Conservation (phyloP, 495 filamentous ascomycete species). For the Chaetomium tenue region DNA sequence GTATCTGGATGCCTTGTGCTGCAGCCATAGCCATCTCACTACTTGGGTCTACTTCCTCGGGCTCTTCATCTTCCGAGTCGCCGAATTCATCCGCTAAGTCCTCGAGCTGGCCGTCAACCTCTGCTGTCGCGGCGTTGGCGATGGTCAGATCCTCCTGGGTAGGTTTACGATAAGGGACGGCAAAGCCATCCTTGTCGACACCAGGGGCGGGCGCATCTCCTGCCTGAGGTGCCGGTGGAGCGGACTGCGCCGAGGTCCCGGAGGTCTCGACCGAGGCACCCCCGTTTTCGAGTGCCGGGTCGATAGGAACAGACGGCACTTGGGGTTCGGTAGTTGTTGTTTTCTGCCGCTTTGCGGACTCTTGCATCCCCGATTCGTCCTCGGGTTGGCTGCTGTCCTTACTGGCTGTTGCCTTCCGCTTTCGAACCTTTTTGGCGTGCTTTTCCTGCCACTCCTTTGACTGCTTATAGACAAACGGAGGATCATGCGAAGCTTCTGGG, state of each 20-base stretch:
- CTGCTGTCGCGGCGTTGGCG: neutral
- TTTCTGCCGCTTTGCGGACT: constrained; percentile 24
- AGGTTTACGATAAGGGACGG: constrained; percentile 27
- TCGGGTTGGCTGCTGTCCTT: constrained; percentile 35
- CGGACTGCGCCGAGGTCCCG: constrained; percentile 2
- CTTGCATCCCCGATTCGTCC: constrained; percentile 24
- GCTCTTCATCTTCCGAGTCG: constrained; percentile 38
- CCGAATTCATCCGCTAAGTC: constrained; percentile 38
- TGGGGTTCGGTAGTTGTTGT: constrained; percentile 27
- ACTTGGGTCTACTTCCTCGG: constrained; percentile 33
- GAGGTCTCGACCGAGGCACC: constrained; percentile 1
- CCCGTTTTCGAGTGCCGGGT: constrained; percentile 1
- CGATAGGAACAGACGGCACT: neutral
- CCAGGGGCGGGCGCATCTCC: constrained; percentile 3
- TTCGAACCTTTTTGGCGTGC: constrained; percentile 48
- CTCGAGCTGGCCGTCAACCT: constrained; percentile 27
- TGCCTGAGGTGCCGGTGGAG: neutral
- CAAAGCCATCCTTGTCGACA: constrained; percentile 37
- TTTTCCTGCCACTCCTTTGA: constrained; percentile 51
- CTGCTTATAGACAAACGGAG: constrained; percentile 74
- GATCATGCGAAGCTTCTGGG: constrained; percentile 61
- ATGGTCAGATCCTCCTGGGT: constrained; percentile 13
- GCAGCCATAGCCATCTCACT: constrained; percentile 38
- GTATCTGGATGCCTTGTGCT: constrained; percentile 33
- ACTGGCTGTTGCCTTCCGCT: constrained; percentile 29